phyloP scores from a whole-genome alignment of 2,329 filamentous ascomycete species.

The Aspergillus brasiliensis region DNA sequence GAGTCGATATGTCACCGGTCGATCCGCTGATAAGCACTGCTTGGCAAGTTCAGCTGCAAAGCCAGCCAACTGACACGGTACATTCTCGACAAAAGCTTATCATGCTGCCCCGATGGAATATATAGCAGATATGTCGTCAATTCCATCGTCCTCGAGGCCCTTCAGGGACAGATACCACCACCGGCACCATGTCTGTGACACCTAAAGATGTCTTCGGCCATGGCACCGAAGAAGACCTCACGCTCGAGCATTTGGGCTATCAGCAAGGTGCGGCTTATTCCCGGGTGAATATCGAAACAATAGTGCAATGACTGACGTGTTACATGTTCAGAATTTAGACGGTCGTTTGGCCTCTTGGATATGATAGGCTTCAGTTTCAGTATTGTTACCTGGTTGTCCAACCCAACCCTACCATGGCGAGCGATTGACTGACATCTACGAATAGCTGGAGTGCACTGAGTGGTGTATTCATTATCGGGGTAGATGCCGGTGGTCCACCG shows the following conservation, averaged over 20 bases:
- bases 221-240: conserved; percentile 26
- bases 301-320: not conserved
- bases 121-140: not conserved
- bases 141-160: not conserved
- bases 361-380: conserved; percentile 61
- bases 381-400: conserved; percentile 55
- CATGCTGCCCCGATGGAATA: not conserved
- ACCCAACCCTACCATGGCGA: not conserved
- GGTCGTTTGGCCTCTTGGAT: conserved; percentile 55
- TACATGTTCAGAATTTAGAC: conserved; percentile 51
- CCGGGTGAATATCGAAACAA: not conserved
- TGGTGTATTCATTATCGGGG: conserved; percentile 57
- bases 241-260: conserved; percentile 34
- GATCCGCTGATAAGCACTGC: conserved; percentile 5
- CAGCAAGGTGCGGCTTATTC: conserved; percentile 26
- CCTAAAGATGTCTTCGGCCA: conserved; percentile 14
- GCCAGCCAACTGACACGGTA: not conserved
- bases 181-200: not conserved
- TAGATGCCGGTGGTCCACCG: conserved; percentile 56
- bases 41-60: not conserved
- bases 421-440: not conserved
- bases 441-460: conserved; percentile 55
- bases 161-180: not conserved
- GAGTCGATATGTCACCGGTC: not conserved
- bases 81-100: not conserved